Evolutionary conservation across 768 basidiomycete species (phyloP).

Genomic region (Pluteus cervinus): DNA sequence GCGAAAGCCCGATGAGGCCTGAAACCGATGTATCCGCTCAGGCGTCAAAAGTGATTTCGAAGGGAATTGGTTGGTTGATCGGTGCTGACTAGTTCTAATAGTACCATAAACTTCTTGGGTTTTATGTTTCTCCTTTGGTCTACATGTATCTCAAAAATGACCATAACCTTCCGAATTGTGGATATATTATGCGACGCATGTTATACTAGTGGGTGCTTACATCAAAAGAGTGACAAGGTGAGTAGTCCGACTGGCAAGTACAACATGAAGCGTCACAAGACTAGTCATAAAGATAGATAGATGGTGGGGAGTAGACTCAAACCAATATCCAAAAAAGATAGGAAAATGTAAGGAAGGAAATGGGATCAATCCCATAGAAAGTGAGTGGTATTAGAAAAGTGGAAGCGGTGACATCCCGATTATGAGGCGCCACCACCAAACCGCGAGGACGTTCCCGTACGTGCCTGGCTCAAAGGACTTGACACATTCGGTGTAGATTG

Average conservation of each 20-base stretch:
- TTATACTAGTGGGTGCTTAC: too few species aligned
- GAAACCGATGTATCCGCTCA: slow-evolving; percentile 64
- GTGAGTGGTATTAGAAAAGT: neutral
- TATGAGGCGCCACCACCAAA: slow-evolving; percentile 50
- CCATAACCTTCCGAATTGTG: too few species aligned
- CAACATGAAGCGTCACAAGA: too few species aligned
- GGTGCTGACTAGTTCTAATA: slow-evolving; percentile 55
- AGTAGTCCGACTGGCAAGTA: too few species aligned
- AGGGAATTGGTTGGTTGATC: slow-evolving; percentile 94
- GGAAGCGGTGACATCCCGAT: slow-evolving; percentile 6
- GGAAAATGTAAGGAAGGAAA: neutral
- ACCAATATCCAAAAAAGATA: neutral
- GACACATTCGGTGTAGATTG: slow-evolving; percentile 12
- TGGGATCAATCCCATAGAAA: neutral
- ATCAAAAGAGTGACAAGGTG: too few species aligned
- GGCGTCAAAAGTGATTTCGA: slow-evolving; percentile 74
- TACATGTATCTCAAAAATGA: too few species aligned
- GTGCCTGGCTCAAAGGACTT: slow-evolving; percentile 56
- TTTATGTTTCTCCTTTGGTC: too few species aligned
- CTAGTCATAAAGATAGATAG: too few species aligned
- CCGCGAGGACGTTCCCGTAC: slow-evolving; percentile 59
- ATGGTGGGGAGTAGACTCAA: too few species aligned
- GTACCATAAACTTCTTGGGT: neutral
- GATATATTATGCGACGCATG: too few species aligned
- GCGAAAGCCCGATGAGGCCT: slow-evolving; percentile 33